A percentile compares a stretch with the other conserved stretches of the same genome.
phyloP scores from a whole-genome alignment of 345 rosid genomes.

The Euphorbia pulcherrima region DNA sequence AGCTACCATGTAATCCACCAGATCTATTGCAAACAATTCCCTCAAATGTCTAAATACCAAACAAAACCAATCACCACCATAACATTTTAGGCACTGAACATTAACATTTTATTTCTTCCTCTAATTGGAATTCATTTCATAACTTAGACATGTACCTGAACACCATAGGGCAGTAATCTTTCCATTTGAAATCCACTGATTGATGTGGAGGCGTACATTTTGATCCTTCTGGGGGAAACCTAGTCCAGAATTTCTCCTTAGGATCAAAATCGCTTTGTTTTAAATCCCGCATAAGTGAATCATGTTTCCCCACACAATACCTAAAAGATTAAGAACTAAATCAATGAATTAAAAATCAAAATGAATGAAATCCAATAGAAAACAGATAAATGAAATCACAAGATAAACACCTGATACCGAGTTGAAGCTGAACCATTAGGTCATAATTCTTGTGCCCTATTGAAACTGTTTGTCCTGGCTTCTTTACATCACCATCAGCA shows the following conservation, averaged over 20 bases:
- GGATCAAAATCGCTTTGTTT: constrained; percentile 70
- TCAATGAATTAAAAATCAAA: background rate
- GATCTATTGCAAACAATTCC: constrained; percentile 58
- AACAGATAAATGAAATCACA: background rate
- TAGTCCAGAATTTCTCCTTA: constrained; percentile 68
- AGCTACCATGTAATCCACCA: constrained; percentile 65
- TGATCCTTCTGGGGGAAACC: constrained; percentile 74
- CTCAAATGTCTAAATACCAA: constrained; percentile 49
- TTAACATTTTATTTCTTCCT: background rate
- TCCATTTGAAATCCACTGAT: constrained; percentile 67
- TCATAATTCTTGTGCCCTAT: constrained; percentile 63
- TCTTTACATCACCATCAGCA: constrained; percentile 47
- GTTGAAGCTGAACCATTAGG: constrained; percentile 65
- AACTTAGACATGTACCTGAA: constrained; percentile 43
- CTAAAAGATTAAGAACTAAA: constrained; percentile 19
- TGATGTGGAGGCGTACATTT: constrained; percentile 68
- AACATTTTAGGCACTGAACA: constrained; percentile 7
- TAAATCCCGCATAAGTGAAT: constrained; percentile 44
- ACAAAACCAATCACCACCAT: constrained; percentile 30
- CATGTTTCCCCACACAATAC: constrained; percentile 67
- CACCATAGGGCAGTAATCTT: constrained; percentile 76
- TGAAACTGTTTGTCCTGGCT: constrained; percentile 56
- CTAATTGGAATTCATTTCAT: background rate
- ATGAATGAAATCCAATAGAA: background rate
- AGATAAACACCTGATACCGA: constrained; percentile 52